Conservation (phyloP, 2,329 filamentous ascomycete genomes). For the Monilinia laxa region DNA sequence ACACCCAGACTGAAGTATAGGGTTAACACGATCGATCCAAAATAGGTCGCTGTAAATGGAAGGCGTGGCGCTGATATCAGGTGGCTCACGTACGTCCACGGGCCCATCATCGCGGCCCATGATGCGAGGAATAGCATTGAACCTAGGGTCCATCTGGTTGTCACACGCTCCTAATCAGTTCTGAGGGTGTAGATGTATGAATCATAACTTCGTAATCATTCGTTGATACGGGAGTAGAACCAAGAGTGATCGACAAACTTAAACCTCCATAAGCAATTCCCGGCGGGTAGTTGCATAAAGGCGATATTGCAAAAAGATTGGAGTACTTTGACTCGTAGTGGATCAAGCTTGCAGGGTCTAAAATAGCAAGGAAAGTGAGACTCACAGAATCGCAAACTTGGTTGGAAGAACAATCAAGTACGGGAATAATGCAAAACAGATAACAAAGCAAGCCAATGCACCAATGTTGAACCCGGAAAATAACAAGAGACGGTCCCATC, state of each 20-base stretch:
- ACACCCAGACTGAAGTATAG: slow-evolving; percentile 91
- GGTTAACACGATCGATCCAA: slow-evolving; percentile 86
- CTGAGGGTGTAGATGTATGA: slow-evolving; percentile 27
- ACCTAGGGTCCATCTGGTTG: slow-evolving; percentile 85
- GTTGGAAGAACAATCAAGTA: slow-evolving; percentile 75
- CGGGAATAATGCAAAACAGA: slow-evolving; percentile 88
- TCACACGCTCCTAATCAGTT: slow-evolving; percentile 37
- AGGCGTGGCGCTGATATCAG: slow-evolving; percentile 79
- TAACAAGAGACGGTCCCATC: slow-evolving; percentile 93
- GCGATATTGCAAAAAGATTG: slow-evolving; percentile 33
- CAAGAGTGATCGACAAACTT: slow-evolving; percentile 10
- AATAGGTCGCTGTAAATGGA: slow-evolving; percentile 92
- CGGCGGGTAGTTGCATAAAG: slow-evolving; percentile 43
- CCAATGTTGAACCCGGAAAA: slow-evolving; percentile 90
- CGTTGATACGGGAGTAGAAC: neutral
- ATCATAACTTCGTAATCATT: slow-evolving; percentile 25
- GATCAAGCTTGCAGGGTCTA: slow-evolving; percentile 25
- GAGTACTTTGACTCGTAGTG: slow-evolving; percentile 30
- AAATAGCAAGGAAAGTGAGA: slow-evolving; percentile 42
- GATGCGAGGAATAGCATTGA: slow-evolving; percentile 87
- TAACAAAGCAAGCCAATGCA: slow-evolving; percentile 86
- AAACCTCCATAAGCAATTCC: slow-evolving; percentile 34
- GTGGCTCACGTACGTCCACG: slow-evolving; percentile 77
- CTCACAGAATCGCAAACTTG: slow-evolving; percentile 98
- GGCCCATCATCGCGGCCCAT: slow-evolving; percentile 94